Percentiles rank a stretch among this genome's conserved stretches.
These are phyloP conservation scores for Coemansia sp. DNA, from an alignment of 192 early-diverging fungal genomes.

Conservation along the genomic window DNA sequence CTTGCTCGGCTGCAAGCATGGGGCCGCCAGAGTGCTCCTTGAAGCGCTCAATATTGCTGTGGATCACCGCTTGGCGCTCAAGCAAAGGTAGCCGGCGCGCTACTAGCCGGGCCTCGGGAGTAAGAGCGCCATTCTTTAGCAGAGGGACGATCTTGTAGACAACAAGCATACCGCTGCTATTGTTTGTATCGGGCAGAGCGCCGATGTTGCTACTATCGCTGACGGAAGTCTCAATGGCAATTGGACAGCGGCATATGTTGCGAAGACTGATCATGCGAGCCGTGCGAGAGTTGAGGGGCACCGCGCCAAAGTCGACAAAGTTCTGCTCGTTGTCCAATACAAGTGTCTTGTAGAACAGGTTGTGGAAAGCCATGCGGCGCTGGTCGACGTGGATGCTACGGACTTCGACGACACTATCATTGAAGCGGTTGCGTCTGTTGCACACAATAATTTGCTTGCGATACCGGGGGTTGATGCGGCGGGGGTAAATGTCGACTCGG, in stretches of 20 bases:
- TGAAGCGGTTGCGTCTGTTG: constrained; percentile 83
- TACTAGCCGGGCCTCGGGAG: constrained; percentile 24
- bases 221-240: constrained; percentile 37
- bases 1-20: background rate
- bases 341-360: constrained; percentile 88
- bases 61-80: constrained; percentile 50
- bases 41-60: constrained; percentile 37
- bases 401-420: constrained; percentile 89
- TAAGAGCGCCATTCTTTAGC: background rate
- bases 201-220: constrained; percentile 26
- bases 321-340: constrained; percentile 79
- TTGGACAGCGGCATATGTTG: constrained; percentile 66
- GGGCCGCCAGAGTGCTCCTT: constrained; percentile 23
- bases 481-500: constrained; percentile 93
- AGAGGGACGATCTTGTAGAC: constrained; percentile 18
- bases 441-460: constrained; percentile 93
- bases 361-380: constrained; percentile 95
- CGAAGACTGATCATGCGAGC: constrained; percentile 79
- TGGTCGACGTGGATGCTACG: constrained; percentile 94
- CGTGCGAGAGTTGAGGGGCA: constrained; percentile 76
- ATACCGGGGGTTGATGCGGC: constrained; percentile 97
- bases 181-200: constrained; percentile 18
- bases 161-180: constrained; percentile 34
- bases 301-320: constrained; percentile 92
- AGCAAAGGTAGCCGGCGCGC: constrained; percentile 38